Evolutionary conservation across 1,139 yeast genomes (phyloP).

Genomic region (Candida sanyaensis): DNA sequence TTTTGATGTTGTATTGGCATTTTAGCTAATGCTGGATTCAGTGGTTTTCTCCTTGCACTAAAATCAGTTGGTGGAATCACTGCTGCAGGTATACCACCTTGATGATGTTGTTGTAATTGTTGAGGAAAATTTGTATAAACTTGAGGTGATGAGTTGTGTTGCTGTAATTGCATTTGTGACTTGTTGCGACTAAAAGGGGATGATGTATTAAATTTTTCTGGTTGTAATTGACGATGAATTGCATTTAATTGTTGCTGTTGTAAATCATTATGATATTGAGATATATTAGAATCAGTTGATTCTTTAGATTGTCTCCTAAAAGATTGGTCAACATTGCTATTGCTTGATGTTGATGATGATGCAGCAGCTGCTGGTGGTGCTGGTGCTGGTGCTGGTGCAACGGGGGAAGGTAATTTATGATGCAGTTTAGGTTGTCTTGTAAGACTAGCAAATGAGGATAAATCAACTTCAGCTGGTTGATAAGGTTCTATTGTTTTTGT

Average conservation of each 20-base stretch:
- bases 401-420: conserved; percentile 9
- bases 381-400: no score
- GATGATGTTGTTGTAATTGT: conserved; percentile 6
- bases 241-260: conserved; percentile 12
- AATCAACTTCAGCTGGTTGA: conserved; percentile 57
- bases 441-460: conserved; percentile 48
- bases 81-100: conserved; percentile 22
- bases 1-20: conserved; percentile 5
- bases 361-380: no score
- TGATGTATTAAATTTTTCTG: conserved; percentile 12
- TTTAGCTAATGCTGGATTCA: conserved; percentile 9
- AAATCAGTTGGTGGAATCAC: conserved; percentile 29
- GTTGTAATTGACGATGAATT: conserved; percentile 11
- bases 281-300: conserved; percentile 5
- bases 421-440: conserved; percentile 43
- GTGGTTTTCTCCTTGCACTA: conserved; percentile 17
- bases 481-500: conserved; percentile 33
- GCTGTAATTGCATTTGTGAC: conserved; percentile 7
- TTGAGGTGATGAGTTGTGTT: conserved; percentile 2
- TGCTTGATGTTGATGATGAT: background rate
- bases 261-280: conserved; percentile 14
- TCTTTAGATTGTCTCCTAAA: background rate
- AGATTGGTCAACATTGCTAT: background rate
- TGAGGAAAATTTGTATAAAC: conserved; percentile 4
- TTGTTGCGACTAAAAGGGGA: conserved; percentile 4